Base-by-base conservation (phyloP, 2,329 filamentous ascomycete species). In the Hypocreales sp. region DNA sequence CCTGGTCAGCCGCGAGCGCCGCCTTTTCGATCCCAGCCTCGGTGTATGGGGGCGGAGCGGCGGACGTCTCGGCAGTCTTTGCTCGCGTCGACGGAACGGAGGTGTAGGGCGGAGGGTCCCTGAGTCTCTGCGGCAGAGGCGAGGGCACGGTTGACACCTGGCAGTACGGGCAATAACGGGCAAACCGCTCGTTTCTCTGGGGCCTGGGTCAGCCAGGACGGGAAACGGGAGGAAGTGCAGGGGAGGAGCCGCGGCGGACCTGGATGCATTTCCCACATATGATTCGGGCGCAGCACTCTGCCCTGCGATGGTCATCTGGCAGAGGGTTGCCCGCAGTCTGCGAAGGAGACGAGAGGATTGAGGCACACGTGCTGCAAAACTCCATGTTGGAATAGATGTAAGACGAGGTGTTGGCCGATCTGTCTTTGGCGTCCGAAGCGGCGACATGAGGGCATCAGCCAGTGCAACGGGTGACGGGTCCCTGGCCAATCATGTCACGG, bases 211-310 rank as follows among this genome's bases (percentile, higher is more conserved):
- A 41, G 35, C n/a, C 27, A 12, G 17, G 18, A 22, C 11, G 23
- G 8, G 8, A 19, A 10, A 10, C 13, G 5, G 5, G 5, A 14
- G 11, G n/a, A 25, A 7, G 22, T 9, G 19, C n/a, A n/a, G n/a
- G n/a, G n/a, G n/a, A n/a, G n/a, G n/a, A 15, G 23, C 10, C 13
- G 12, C 10, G 29, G 53, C 62, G 25, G 47, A 71, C 74, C 45
- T 67, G 55, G 40, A 81, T 67, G 51, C 80, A 87, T 34, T 58
- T 59, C 11, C 71, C 69, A 51, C 80, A 90, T 42, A 87, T 79
- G 21, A 72, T 58, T 29, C 80, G 66, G 24, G 57, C 58, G 48
- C 80, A 87, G 48, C 81, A 87, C 19, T 64, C 61, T 17, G 83
- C 58, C 34, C 62, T 56, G 27, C 77, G 67, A 42, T 76, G 66